Evolutionary conservation across 2,329 filamentous ascomycete species (phyloP).

Genomic region (Ceratocystis diversiconidia): DNA sequence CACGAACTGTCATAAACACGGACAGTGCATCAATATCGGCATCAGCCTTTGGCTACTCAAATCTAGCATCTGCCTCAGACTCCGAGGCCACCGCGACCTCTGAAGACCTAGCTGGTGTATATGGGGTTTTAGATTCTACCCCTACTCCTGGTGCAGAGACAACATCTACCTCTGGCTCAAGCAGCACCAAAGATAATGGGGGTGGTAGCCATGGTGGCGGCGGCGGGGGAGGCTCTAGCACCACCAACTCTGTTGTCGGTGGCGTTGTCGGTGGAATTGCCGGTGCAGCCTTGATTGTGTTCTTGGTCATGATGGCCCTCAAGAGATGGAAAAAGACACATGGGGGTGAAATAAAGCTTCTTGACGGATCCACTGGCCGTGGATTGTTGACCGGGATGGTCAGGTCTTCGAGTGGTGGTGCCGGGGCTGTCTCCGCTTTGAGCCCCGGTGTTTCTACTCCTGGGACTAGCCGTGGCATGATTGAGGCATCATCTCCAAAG

Average conservation of each 20-base stretch:
- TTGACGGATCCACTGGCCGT: conserved; percentile 25
- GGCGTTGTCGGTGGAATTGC: conserved; percentile 45
- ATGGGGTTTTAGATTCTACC: conserved; percentile 13
- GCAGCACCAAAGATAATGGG: neutral
- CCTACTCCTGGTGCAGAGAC: conserved; percentile 20
- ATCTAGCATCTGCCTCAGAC: neutral
- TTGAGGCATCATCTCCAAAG: conserved; percentile 8
- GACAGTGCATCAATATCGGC: neutral
- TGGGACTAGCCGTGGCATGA: conserved; percentile 22
- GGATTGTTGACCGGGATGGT: conserved; percentile 14
- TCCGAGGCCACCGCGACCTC: conserved; percentile 2
- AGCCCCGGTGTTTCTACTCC: conserved; percentile 18
- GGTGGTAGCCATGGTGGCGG: neutral
- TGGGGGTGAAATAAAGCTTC: conserved; percentile 31
- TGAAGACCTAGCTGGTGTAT: neutral
- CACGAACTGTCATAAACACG: neutral
- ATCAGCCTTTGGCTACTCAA: conserved; percentile 2
- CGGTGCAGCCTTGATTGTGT: conserved; percentile 41
- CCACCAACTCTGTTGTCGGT: conserved; percentile 32
- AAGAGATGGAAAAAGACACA: conserved; percentile 39
- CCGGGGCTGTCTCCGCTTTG: conserved; percentile 15
- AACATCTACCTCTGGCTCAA: conserved; percentile 11
- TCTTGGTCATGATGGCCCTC: conserved; percentile 40
- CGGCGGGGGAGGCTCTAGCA: conserved; percentile 11
- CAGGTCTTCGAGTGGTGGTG: conserved; percentile 21